Evolutionary conservation across 176 grass and related monocot genomes (phyloP).

Genomic region (Aegilops longissima): DNA sequence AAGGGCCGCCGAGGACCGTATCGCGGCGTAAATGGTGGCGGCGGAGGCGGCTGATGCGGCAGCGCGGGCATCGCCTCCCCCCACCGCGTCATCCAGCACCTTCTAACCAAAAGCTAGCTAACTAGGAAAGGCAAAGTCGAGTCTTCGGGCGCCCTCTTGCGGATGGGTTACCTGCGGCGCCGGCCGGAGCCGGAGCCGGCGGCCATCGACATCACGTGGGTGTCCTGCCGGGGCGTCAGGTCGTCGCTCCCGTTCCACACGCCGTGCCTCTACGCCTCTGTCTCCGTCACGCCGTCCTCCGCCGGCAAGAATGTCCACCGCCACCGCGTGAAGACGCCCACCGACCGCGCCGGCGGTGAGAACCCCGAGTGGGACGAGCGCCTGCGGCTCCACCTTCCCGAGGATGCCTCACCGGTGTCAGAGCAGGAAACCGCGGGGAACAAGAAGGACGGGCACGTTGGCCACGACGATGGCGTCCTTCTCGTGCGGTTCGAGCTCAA

Average conservation of each 20-base stretch:
- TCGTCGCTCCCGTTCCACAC: conserved; percentile 53
- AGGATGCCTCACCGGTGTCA: background rate
- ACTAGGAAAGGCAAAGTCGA: too few species aligned
- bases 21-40: too few species aligned
- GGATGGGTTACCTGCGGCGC: background rate
- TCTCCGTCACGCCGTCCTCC: conserved; percentile 29
- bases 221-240: conserved; percentile 54
- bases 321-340: conserved; percentile 55
- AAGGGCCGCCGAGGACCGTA: too few species aligned
- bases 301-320: background rate
- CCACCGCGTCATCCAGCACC: too few species aligned
- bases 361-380: conserved; percentile 73
- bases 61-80: too few species aligned
- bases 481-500: conserved; percentile 60
- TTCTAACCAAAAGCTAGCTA: too few species aligned
- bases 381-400: conserved; percentile 41
- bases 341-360: conserved; percentile 36
- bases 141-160: background rate
- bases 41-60: too few species aligned
- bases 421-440: background rate
- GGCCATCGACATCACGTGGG: conserved; percentile 54
- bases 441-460: background rate
- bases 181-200: background rate
- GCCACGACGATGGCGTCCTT: background rate
- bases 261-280: conserved; percentile 55